phyloP scores from a whole-genome alignment of 495 filamentous ascomycete genomes.

The Jackrogersella multiformis region DNA sequence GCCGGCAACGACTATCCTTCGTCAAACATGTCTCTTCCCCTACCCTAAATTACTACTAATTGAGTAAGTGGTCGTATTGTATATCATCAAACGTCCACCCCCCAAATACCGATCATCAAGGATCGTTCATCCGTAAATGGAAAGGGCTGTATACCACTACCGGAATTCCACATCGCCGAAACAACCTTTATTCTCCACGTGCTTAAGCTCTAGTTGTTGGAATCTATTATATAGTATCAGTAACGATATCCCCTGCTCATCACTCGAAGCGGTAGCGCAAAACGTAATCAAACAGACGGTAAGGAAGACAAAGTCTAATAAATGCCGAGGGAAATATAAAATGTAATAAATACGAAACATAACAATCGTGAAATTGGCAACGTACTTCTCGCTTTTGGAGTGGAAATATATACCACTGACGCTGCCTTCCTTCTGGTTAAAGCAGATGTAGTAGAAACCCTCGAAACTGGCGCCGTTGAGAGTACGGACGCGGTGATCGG shows the following conservation, averaged over 20 bases:
- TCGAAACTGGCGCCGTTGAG: conserved; percentile 97
- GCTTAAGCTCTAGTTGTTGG: conserved; percentile 90
- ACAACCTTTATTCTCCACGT: conserved; percentile 85
- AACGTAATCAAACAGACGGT: not conserved
- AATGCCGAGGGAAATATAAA: not conserved
- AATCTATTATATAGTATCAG: conserved; percentile 62
- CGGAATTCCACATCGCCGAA: conserved; percentile 93
- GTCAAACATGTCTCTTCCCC: not conserved
- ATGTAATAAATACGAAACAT: not conserved
- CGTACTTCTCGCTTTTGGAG: conserved; percentile 94
- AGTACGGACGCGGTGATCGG: conserved; percentile 88
- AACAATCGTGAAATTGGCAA: conserved; percentile 26
- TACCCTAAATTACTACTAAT: conserved; percentile 22
- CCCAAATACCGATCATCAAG: conserved; percentile 14
- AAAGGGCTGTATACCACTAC: conserved; percentile 56
- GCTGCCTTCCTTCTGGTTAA: conserved; percentile 86
- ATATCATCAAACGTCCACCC: conserved; percentile 4
- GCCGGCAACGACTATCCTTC: conserved; percentile 2
- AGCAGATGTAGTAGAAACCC: conserved; percentile 99
- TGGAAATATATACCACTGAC: conserved; percentile 98
- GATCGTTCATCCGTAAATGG: conserved; percentile 10
- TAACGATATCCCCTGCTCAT: not conserved
- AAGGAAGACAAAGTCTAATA: not conserved
- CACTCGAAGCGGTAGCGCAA: not conserved
- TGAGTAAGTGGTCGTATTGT: not conserved